Conservation (phyloP, 2,329 filamentous ascomycete genomes). For the Xylaria multiplex region DNA sequence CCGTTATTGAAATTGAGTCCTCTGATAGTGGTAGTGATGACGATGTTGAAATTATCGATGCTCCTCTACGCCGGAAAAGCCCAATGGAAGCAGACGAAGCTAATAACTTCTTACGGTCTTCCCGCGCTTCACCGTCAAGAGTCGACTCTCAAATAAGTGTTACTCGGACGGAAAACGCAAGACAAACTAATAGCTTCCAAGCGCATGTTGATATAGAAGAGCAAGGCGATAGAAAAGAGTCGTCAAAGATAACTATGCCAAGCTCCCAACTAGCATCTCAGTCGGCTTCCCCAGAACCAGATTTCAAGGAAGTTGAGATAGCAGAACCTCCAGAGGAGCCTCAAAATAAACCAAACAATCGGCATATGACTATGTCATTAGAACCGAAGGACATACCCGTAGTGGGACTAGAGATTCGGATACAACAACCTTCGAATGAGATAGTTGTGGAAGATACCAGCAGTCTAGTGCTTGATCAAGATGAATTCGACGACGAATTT, state of each 20-base stretch:
- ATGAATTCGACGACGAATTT: conserved; percentile 70
- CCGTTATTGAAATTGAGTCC: conserved; percentile 71
- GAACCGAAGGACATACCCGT: conserved; percentile 39
- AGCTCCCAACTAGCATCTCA: conserved; percentile 28
- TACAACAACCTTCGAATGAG: conserved; percentile 26
- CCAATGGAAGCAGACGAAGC: conserved; percentile 29
- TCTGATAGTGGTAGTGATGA: conserved; percentile 62
- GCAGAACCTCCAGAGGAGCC: conserved; percentile 42
- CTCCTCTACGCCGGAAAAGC: conserved; percentile 52
- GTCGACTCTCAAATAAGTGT: conserved; percentile 37
- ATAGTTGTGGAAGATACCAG: conserved; percentile 38
- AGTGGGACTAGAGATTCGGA: conserved; percentile 24
- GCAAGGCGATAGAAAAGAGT: conserved; percentile 14
- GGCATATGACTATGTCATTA: conserved; percentile 21
- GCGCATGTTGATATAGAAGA: conserved; percentile 28
- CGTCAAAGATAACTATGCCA: neutral
- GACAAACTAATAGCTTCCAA: conserved; percentile 35
- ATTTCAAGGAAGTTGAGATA: conserved; percentile 49
- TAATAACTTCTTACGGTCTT: conserved; percentile 22
- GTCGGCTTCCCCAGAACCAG: conserved; percentile 45
- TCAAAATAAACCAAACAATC: conserved; percentile 22
- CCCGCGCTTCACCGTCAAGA: conserved; percentile 40
- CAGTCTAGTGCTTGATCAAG: conserved; percentile 64
- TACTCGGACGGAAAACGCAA: conserved; percentile 29
- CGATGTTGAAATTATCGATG: conserved; percentile 68